Percentiles rank a stretch among this genome's conserved stretches.
Conservation (phyloP, 106 monocot species). For the Triglochin maritima region DNA sequence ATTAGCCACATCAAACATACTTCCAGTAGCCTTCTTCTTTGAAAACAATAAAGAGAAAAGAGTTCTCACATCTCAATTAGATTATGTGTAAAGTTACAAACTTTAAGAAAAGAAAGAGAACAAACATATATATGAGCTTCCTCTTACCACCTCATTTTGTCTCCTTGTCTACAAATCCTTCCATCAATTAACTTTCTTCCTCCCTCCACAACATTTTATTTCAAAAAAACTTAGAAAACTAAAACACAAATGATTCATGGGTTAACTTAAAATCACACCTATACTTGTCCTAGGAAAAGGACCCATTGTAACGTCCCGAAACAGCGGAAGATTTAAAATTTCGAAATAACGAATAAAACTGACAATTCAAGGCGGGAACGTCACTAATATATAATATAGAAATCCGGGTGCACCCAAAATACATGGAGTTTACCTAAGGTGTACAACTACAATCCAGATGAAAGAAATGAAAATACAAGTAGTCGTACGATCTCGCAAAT, state of each 20-base stretch:
- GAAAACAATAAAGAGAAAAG: no score
- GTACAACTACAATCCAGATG: no score
- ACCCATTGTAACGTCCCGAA: background rate
- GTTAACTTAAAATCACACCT: background rate
- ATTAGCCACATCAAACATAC: no score
- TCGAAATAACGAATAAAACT: no score
- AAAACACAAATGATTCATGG: background rate
- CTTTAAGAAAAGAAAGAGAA: background rate
- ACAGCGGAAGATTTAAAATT: background rate
- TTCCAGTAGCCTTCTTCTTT: no score
- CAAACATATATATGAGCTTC: background rate
- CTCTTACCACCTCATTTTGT: conserved; percentile 5
- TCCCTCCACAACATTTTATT: background rate
- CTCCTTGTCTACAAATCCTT: conserved; percentile 4
- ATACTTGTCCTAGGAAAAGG: background rate
- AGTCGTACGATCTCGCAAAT: no score
- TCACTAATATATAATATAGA: no score
- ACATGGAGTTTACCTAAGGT: no score
- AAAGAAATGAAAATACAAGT: no score
- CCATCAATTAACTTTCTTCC: background rate
- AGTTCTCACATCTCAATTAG: background rate
- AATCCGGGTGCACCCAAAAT: no score
- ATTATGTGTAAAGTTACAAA: background rate
- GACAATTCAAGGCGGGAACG: no score
- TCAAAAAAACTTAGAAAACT: background rate